Evolutionary conservation across 331 rosid genomes (phyloP).

Genomic region (Phaseolus coccineus): DNA sequence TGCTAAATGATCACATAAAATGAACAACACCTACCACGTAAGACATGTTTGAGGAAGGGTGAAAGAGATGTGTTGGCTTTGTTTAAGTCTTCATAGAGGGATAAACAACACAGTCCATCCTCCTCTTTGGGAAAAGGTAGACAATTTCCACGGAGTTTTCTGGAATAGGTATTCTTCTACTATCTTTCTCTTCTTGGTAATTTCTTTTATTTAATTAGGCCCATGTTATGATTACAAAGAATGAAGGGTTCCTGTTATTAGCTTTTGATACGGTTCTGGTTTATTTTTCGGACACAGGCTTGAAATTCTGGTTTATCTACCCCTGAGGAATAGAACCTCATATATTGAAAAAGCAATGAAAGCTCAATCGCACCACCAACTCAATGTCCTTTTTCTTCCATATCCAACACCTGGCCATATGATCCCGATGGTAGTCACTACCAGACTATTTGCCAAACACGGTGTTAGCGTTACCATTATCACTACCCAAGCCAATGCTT

Average conservation of each 20-base stretch:
- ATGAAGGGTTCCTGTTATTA: too few species aligned
- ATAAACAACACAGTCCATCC: not conserved
- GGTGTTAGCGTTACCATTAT: constrained; percentile 50
- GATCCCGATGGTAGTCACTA: constrained; percentile 51
- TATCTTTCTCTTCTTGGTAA: not conserved
- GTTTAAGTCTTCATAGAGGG: not conserved
- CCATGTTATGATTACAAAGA: not conserved
- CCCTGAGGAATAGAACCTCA: too few species aligned
- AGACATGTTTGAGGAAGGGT: not conserved
- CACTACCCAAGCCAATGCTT: constrained; percentile 50
- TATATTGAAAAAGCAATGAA: not conserved
- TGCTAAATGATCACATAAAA: not conserved
- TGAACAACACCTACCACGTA: not conserved
- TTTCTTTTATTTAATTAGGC: not conserved
- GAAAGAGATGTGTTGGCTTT: not conserved
- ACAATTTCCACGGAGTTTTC: not conserved
- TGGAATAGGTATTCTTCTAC: not conserved
- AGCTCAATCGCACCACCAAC: not conserved
- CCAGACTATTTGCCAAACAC: constrained; percentile 52
- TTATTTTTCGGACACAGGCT: not conserved
- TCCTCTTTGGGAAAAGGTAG: not conserved
- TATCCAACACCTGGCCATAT: constrained; percentile 52
- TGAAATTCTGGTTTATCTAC: too few species aligned
- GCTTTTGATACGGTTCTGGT: not conserved
- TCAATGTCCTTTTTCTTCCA: constrained; percentile 51